Evolutionary conservation across 2,329 filamentous ascomycete genomes (phyloP).

Genomic region (Colletotrichum musicola): DNA sequence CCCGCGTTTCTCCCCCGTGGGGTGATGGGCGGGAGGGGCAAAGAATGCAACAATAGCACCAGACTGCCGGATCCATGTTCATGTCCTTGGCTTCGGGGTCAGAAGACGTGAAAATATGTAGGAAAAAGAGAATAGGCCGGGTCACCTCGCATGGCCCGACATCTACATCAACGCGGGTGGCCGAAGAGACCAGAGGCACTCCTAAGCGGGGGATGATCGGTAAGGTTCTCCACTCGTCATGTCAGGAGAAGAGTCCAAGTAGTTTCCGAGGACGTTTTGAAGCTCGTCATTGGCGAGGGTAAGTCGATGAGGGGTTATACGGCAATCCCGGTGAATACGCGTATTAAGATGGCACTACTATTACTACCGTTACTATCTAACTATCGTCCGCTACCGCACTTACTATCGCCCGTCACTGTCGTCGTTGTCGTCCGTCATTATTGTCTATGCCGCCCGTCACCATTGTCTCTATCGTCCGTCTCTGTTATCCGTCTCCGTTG

Average conservation of each 20-base stretch:
- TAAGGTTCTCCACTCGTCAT: no score
- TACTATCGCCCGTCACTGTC: no score
- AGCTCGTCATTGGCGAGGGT: background rate
- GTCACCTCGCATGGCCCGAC: no score
- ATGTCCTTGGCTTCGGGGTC: background rate
- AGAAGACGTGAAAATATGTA: background rate
- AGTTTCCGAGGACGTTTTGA: background rate
- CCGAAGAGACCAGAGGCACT: no score
- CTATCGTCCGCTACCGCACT: no score
- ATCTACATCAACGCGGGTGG: no score
- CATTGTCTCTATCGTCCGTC: no score
- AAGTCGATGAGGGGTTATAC: conserved; percentile 4
- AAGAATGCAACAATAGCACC: background rate
- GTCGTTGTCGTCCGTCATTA: no score
- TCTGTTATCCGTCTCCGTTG: no score
- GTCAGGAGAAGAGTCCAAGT: background rate
- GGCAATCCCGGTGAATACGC: conserved; percentile 5
- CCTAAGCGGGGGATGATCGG: no score
- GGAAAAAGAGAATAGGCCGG: background rate
- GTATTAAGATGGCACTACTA: background rate
- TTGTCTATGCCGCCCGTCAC: no score
- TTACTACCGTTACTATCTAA: no score
- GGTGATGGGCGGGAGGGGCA: background rate
- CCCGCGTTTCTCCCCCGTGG: conserved; percentile 6
- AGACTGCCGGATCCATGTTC: background rate